phyloP scores from a whole-genome alignment of 139 green algal genomes.

The Desmodesmus armatus region DNA sequence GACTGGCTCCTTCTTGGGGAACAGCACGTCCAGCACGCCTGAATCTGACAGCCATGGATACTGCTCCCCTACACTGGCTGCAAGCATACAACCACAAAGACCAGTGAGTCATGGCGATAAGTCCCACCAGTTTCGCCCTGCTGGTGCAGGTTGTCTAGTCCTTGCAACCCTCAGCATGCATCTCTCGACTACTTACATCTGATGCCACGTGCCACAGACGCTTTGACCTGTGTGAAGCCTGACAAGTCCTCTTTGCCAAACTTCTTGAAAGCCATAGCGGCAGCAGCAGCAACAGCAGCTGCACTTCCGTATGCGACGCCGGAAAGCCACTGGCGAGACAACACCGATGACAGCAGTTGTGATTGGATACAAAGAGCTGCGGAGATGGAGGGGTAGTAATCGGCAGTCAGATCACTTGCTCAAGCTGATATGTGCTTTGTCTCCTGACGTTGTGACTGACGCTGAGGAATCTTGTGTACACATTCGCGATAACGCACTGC shows the following conservation, averaged over 20 bases:
- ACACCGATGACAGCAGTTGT: too few relatives aligned
- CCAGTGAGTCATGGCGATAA: neutral
- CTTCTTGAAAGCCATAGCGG: constrained; percentile 84
- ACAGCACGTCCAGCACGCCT: constrained; percentile 88
- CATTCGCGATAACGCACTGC: too few relatives aligned
- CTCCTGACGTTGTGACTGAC: too few relatives aligned
- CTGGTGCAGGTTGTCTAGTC: neutral
- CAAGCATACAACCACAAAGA: constrained; percentile 34
- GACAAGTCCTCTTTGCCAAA: constrained; percentile 72
- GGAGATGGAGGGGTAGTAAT: too few relatives aligned
- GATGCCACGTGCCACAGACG: constrained; percentile 88
- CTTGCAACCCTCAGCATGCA: too few relatives aligned
- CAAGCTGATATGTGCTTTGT: too few relatives aligned
- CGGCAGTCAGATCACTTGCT: too few relatives aligned
- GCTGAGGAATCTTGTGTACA: too few relatives aligned
- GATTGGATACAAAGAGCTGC: too few relatives aligned
- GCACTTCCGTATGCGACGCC: too few relatives aligned
- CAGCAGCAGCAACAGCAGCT: too few relatives aligned
- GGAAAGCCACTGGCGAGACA: too few relatives aligned
- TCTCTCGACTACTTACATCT: constrained; percentile 75
- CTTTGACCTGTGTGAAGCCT: constrained; percentile 86
- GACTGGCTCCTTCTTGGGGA: constrained; percentile 96
- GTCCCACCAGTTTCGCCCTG: neutral
- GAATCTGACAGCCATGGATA: constrained; percentile 90
- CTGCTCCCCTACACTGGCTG: constrained; percentile 87